Evolutionary conservation across 2,329 filamentous ascomycete genomes (phyloP).

Genomic region (Fusarium sp.): DNA sequence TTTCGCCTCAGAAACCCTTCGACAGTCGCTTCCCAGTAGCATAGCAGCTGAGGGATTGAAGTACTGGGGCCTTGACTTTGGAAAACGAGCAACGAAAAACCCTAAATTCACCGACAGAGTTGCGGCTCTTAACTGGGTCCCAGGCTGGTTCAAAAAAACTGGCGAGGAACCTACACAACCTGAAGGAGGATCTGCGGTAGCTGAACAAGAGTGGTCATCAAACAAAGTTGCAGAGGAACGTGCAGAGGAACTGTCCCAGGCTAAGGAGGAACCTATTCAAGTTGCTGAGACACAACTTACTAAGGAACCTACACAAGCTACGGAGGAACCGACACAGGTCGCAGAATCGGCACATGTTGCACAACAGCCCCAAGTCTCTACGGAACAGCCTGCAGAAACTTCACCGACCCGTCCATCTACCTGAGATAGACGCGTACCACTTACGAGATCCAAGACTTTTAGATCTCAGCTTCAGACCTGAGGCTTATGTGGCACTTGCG

Average conservation of each 20-base stretch:
- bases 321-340: background rate
- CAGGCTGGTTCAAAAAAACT: slow-evolving; percentile 26
- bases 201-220: background rate
- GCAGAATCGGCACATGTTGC: background rate
- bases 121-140: slow-evolving; percentile 32
- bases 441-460: slow-evolving; percentile 17
- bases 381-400: background rate
- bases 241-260: no score
- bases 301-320: background rate
- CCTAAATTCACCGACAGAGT: slow-evolving; percentile 32
- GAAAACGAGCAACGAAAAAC: slow-evolving; percentile 31
- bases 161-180: no score
- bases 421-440: slow-evolving; percentile 19
- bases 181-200: background rate
- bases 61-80: slow-evolving; percentile 59
- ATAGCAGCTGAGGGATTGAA: slow-evolving; percentile 58
- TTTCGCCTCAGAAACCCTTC: slow-evolving; percentile 57
- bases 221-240: background rate
- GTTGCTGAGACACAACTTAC: background rate
- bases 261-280: no score
- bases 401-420: background rate
- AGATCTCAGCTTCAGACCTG: slow-evolving; percentile 12
- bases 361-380: background rate
- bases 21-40: slow-evolving; percentile 57
- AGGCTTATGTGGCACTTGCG: slow-evolving; percentile 42